These are phyloP conservation scores for Naganishia friedmannii DNA, from an alignment of 768 basidiomycete genomes.

Conservation along the genomic window DNA sequence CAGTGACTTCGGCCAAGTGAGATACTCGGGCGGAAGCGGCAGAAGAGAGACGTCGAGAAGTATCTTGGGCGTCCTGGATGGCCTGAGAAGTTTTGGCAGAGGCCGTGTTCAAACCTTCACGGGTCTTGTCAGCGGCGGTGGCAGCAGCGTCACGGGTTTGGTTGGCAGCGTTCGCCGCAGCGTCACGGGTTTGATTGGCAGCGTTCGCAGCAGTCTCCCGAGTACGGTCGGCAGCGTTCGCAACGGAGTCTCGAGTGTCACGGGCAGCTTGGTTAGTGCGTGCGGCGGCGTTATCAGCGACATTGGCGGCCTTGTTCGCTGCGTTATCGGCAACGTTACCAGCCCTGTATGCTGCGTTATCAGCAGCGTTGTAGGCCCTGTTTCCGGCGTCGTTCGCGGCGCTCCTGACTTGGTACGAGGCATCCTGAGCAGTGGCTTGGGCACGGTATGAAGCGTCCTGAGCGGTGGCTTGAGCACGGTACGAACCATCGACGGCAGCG, in stretches of 20 bases:
- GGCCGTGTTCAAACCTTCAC: slow-evolving; percentile 55
- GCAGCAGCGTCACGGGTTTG: slow-evolving; percentile 53
- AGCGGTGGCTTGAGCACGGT: neutral
- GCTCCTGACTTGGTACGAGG: neutral
- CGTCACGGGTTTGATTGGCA: slow-evolving; percentile 8
- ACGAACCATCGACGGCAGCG: slow-evolving; percentile 6
- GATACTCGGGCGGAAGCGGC: slow-evolving; percentile 8
- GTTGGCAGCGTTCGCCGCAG: neutral
- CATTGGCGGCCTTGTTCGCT: neutral
- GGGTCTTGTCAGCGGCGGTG: neutral
- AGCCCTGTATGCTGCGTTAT: neutral
- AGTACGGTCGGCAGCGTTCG: slow-evolving; percentile 8
- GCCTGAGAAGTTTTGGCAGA: slow-evolving; percentile 52
- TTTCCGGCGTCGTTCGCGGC: neutral
- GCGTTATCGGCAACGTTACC: neutral
- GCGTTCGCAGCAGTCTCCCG: neutral
- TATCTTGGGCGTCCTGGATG: neutral
- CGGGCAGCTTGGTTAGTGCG: neutral
- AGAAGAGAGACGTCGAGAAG: slow-evolving; percentile 17
- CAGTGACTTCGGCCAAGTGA: slow-evolving; percentile 18
- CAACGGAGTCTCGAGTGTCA: neutral
- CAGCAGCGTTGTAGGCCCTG: neutral
- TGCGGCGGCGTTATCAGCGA: neutral
- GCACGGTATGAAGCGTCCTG: neutral
- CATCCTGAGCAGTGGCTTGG: neutral